Percentiles rank a stretch among this genome's conserved stretches.
Evolutionary conservation across 192 early-diverging fungal genomes (phyloP).

Genomic region (Umbelopsis vinacea): DNA sequence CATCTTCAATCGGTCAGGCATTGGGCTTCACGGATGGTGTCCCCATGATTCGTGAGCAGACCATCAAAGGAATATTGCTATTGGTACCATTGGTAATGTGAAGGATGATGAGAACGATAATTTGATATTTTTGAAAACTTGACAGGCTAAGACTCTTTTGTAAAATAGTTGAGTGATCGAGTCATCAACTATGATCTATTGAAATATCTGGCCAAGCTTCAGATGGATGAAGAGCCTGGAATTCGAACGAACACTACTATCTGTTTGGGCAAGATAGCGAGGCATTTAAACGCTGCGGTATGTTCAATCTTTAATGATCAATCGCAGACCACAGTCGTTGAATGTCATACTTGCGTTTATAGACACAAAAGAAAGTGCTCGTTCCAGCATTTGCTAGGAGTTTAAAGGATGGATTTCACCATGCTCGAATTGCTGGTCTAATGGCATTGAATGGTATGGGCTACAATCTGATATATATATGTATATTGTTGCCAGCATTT

Average conservation of each 20-base stretch:
- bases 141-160: background rate
- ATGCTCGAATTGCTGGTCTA: constrained; percentile 83
- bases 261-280: constrained; percentile 91
- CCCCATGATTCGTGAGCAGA: constrained; percentile 89
- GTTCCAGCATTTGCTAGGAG: constrained; percentile 83
- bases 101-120: background rate
- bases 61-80: constrained; percentile 81
- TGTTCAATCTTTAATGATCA: constrained; percentile 18
- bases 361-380: constrained; percentile 82
- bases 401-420: constrained; percentile 87
- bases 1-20: constrained; percentile 45
- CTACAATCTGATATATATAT: background rate
- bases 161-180: constrained; percentile 62
- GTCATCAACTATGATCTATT: constrained; percentile 86
- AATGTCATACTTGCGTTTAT: background rate
- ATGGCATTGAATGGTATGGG: constrained; percentile 66
- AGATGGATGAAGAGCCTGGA: constrained; percentile 90
- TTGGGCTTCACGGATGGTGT: constrained; percentile 89
- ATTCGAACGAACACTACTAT: constrained; percentile 97
- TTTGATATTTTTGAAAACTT: background rate
- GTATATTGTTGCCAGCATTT: constrained; percentile 12
- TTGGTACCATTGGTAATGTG: constrained; percentile 69
- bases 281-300: constrained; percentile 74
- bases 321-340: background rate
- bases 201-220: constrained; percentile 85